Percentiles rank a stretch among this genome's conserved stretches.
These are phyloP conservation scores for Heliocybe sulcata DNA, from an alignment of 1,284 basidiomycete species.

Conservation along the genomic window DNA sequence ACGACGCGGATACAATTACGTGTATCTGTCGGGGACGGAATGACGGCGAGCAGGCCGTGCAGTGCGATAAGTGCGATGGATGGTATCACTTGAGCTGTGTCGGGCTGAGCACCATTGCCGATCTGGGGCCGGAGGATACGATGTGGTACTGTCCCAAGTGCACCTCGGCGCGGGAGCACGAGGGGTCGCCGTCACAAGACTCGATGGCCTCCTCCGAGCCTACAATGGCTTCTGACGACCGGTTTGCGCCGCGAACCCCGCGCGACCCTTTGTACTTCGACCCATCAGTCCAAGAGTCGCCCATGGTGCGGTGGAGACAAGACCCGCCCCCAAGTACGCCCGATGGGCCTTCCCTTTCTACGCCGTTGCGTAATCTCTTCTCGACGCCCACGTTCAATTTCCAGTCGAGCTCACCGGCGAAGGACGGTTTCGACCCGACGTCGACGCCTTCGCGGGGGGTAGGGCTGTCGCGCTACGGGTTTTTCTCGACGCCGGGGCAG, in stretches of 20 bases:
- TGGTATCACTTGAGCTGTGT: conserved; percentile 78
- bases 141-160: conserved; percentile 67
- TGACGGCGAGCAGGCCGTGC: conserved; percentile 64
- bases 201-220: conserved; percentile 36
- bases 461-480: background rate
- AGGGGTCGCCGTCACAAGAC: conserved; percentile 25
- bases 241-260: conserved; percentile 23
- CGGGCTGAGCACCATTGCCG: conserved; percentile 49
- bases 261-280: conserved; percentile 53
- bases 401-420: conserved; percentile 4
- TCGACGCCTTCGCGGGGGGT: conserved; percentile 4
- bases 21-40: conserved; percentile 63
- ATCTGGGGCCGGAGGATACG: conserved; percentile 69
- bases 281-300: conserved; percentile 42
- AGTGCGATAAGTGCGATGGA: conserved; percentile 65
- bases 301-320: too few species aligned
- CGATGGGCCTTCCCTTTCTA: too few species aligned
- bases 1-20: conserved; percentile 36
- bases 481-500: background rate
- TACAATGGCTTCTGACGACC: conserved; percentile 54
- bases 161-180: conserved; percentile 18
- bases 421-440: conserved; percentile 8
- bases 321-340: too few species aligned
- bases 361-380: conserved; percentile 19
- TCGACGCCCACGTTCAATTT: conserved; percentile 36